Evolutionary conservation across 345 rosid genomes (phyloP).

Genomic region (Eucalyptus victrix): DNA sequence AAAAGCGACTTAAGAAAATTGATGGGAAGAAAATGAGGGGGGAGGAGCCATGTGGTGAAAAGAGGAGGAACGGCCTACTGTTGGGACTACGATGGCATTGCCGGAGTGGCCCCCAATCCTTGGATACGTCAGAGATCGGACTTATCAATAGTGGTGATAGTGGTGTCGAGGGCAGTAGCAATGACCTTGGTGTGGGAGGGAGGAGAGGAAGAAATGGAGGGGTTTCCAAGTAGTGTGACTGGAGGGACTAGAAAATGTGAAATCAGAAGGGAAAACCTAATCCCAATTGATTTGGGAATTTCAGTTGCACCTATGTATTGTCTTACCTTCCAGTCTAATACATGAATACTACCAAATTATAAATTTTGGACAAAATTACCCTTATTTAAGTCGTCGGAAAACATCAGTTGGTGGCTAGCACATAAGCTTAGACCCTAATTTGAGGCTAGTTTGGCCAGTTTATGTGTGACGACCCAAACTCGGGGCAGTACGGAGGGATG

Average conservation of each 20-base stretch:
- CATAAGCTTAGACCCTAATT: background rate
- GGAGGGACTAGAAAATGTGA: background rate
- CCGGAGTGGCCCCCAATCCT: accelerated
- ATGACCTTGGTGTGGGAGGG: background rate
- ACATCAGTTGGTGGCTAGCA: accelerated
- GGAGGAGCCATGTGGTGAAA: constrained; percentile 19
- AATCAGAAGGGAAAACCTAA: background rate
- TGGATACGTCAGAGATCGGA: accelerated
- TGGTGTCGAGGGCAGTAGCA: background rate
- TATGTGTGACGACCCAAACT: too few species aligned
- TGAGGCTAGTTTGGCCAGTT: too few species aligned
- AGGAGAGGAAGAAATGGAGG: background rate
- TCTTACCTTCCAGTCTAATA: too few species aligned
- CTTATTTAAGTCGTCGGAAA: too few species aligned
- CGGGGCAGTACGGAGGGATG: too few species aligned
- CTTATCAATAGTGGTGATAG: accelerated
- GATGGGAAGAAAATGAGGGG: constrained; percentile 16
- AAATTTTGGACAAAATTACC: background rate
- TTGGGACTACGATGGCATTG: constrained; percentile 5
- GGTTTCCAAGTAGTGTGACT: constrained; percentile 47
- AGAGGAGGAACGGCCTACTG: constrained; percentile 24
- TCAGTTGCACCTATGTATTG: too few species aligned
- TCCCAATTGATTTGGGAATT: too few species aligned
- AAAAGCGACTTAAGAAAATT: background rate
- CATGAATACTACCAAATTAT: too few species aligned